A percentile compares a stretch with the other conserved stretches of the same genome.
Conservation (phyloP, 495 filamentous ascomycete species). For the Rostrohypoxylon terebratum region DNA sequence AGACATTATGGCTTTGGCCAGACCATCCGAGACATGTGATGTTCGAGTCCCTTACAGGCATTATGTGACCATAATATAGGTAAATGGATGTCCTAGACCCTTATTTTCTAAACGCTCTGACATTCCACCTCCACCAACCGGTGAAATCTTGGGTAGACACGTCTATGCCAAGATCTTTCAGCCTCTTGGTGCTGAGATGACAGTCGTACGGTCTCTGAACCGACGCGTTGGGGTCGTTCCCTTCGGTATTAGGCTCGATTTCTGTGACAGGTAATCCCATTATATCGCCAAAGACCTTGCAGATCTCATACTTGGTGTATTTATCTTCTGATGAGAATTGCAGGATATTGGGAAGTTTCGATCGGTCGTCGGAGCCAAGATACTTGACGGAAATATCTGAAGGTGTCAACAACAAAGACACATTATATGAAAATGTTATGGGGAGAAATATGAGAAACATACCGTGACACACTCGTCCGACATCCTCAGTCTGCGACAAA, state of each 20-base stretch:
- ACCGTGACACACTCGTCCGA: constrained; percentile 78
- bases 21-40: neutral
- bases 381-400: constrained; percentile 75
- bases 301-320: constrained; percentile 94
- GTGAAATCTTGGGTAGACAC: constrained; percentile 80
- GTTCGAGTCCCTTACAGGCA: constrained; percentile 28
- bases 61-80: constrained; percentile 5
- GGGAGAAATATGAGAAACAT: constrained; percentile 26
- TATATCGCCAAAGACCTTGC: constrained; percentile 81
- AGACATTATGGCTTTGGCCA: constrained; percentile 23
- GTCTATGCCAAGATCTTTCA: constrained; percentile 81
- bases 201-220: constrained; percentile 91
- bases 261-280: constrained; percentile 78
- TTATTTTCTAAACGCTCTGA: constrained; percentile 62
- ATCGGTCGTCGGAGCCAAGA: constrained; percentile 57
- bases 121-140: constrained; percentile 79
- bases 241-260: constrained; percentile 77
- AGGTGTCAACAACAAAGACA: neutral
- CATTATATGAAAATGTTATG: neutral
- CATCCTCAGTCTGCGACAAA: constrained; percentile 75
- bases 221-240: constrained; percentile 77
- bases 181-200: constrained; percentile 80
- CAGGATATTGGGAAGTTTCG: constrained; percentile 73
- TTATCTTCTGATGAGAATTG: constrained; percentile 91
- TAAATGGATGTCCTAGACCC: constrained; percentile 38